phyloP scores from a whole-genome alignment of 306 rosid species.

The Cyamopsis tetragonoloba region DNA sequence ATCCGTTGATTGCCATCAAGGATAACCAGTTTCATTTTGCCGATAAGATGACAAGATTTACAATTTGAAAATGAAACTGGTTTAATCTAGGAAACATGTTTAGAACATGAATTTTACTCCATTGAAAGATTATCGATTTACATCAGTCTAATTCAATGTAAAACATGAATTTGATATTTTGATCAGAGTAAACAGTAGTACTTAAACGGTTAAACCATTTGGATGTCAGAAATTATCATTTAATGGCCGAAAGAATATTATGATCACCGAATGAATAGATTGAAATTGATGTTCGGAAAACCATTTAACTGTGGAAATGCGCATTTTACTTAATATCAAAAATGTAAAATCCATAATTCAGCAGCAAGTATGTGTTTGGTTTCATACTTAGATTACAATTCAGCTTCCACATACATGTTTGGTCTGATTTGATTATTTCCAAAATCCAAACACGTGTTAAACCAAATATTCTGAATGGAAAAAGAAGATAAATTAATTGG shows the following conservation, averaged over 20 bases:
- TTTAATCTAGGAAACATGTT: not conserved
- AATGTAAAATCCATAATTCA: no score
- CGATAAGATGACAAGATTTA: not conserved
- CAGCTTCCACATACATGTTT: no score
- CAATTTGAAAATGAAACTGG: not conserved
- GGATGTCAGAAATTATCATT: not conserved
- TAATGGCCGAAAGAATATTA: not conserved
- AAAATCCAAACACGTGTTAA: no score
- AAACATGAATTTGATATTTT: not conserved
- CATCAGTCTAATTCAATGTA: not conserved
- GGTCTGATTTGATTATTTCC: no score
- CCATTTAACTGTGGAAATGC: not conserved
- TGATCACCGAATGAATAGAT: not conserved
- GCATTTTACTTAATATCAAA: not conserved
- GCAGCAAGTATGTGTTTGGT: no score
- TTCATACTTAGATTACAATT: no score
- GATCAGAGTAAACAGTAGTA: not conserved
- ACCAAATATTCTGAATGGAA: not conserved
- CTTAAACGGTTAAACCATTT: not conserved
- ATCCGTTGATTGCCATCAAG: not conserved
- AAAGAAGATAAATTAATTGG: not conserved
- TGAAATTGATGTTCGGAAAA: not conserved
- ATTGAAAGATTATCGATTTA: not conserved
- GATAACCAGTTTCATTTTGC: not conserved
- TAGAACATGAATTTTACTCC: not conserved